Evolutionary conservation across 305 asterid genomes (phyloP).

Genomic region (Plantago coronopus): DNA sequence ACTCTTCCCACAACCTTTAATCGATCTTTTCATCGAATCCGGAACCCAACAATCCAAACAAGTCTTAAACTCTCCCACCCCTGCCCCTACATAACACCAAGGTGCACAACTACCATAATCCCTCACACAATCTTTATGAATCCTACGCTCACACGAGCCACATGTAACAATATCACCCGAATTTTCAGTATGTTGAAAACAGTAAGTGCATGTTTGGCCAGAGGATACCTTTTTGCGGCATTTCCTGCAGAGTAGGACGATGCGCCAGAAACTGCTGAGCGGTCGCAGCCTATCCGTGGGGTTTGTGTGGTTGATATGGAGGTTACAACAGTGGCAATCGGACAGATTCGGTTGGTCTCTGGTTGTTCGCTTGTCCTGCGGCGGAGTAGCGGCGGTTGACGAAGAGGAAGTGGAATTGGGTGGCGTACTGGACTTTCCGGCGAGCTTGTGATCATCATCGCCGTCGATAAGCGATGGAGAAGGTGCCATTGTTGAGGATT

Average conservation of each 20-base stretch:
- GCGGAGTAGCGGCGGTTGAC: slow-evolving; percentile 26
- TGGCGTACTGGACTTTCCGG: slow-evolving; percentile 5
- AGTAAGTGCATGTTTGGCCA: slow-evolving; percentile 62
- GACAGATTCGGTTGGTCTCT: slow-evolving; percentile 73
- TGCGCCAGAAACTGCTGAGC: slow-evolving; percentile 79
- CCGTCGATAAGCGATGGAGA: slow-evolving; percentile 27
- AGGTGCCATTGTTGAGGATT: slow-evolving; percentile 4
- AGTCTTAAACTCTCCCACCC: slow-evolving; percentile 39
- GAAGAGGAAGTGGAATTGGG: slow-evolving; percentile 36
- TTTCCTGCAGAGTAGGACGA: slow-evolving; percentile 68
- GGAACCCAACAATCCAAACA: slow-evolving; percentile 99
- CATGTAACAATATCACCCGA: slow-evolving; percentile 46
- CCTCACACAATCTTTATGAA: slow-evolving; percentile 57
- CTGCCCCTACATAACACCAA: slow-evolving; percentile 54
- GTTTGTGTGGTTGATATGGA: slow-evolving; percentile 50
- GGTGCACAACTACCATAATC: slow-evolving; percentile 52
- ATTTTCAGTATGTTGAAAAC: slow-evolving; percentile 43
- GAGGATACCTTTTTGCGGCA: slow-evolving; percentile 45
- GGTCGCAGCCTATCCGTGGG: slow-evolving; percentile 72
- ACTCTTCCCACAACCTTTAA: slow-evolving; percentile 33
- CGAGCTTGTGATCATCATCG: slow-evolving; percentile 23
- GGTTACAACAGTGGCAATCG: slow-evolving; percentile 74
- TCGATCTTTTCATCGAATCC: slow-evolving; percentile 46
- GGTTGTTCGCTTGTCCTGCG: slow-evolving; percentile 39
- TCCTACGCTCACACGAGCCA: slow-evolving; percentile 43